Percentiles rank a stretch among this genome's conserved stretches.
phyloP scores from a whole-genome alignment of 768 basidiomycete genomes.

The Sporobolomyces phaffii region DNA sequence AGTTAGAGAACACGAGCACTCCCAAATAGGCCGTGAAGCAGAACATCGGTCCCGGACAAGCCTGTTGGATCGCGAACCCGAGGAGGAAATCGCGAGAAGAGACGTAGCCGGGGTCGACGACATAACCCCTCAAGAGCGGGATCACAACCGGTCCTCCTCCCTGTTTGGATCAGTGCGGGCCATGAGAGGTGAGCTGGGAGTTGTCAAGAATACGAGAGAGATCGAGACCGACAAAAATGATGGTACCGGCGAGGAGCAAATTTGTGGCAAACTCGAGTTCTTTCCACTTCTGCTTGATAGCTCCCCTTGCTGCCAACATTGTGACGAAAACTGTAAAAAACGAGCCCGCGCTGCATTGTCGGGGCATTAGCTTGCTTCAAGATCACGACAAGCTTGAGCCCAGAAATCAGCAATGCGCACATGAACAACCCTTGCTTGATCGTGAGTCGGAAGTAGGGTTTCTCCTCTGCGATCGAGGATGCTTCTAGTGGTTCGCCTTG shows the following conservation, averaged over 20 bases:
- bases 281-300: slow-evolving; percentile 23
- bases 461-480: neutral
- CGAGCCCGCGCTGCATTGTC: neutral
- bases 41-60: slow-evolving; percentile 55
- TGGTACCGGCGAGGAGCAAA: neutral
- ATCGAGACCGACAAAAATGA: neutral
- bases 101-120: slow-evolving; percentile 50
- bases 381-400: no score
- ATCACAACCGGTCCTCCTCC: slow-evolving; percentile 59
- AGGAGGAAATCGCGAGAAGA: slow-evolving; percentile 55
- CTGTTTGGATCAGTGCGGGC: no score
- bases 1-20: slow-evolving; percentile 46
- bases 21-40: slow-evolving; percentile 55
- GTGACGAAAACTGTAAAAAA: neutral
- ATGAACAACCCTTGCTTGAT: slow-evolving; percentile 54
- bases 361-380: no score
- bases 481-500: no score
- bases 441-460: slow-evolving; percentile 51
- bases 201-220: no score
- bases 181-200: no score
- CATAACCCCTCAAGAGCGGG: slow-evolving; percentile 54
- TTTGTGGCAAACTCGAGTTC: slow-evolving; percentile 1
- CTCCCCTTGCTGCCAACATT: neutral
- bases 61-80: slow-evolving; percentile 48
- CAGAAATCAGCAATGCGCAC: slow-evolving; percentile 38